A percentile compares a stretch with the other conserved stretches of the same genome.
Conservation (phyloP, 2,329 filamentous ascomycete genomes). For the Penicillium decumbens region DNA sequence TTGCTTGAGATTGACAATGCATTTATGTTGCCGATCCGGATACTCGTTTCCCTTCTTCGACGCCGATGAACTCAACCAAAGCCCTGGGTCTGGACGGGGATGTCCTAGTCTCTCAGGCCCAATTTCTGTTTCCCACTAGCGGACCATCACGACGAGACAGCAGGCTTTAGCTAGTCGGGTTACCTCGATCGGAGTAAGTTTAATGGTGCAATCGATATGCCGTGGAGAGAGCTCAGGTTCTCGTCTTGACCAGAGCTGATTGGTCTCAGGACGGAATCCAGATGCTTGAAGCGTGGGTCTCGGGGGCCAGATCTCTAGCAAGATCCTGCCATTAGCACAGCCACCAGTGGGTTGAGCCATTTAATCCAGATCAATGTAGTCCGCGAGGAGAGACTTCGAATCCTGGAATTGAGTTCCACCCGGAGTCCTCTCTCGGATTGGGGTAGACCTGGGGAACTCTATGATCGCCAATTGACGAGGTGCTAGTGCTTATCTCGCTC, state of each 20-base stretch:
- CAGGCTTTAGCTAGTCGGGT: neutral
- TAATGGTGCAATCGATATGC: constrained; percentile 1
- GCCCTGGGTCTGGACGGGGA: neutral
- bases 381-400: constrained; percentile 6
- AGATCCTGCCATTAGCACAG: constrained; percentile 7
- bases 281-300: constrained; percentile 4
- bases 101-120: neutral
- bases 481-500: constrained; percentile 15
- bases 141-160: neutral
- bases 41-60: constrained; percentile 10
- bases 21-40: constrained; percentile 27
- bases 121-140: constrained; percentile 7
- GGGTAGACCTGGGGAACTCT: neutral
- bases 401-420: constrained; percentile 11
- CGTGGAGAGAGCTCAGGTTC: neutral
- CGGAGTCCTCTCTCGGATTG: neutral
- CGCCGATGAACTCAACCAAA: constrained; percentile 1
- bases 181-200: neutral
- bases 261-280: neutral
- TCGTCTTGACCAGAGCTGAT: neutral
- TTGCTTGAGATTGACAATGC: constrained; percentile 22
- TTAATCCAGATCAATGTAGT: constrained; percentile 8
- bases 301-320: constrained; percentile 8
- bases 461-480: neutral
- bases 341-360: constrained; percentile 12